Conservation (phyloP, 768 basidiomycete genomes). For the Leucocoprinus leucothites region DNA sequence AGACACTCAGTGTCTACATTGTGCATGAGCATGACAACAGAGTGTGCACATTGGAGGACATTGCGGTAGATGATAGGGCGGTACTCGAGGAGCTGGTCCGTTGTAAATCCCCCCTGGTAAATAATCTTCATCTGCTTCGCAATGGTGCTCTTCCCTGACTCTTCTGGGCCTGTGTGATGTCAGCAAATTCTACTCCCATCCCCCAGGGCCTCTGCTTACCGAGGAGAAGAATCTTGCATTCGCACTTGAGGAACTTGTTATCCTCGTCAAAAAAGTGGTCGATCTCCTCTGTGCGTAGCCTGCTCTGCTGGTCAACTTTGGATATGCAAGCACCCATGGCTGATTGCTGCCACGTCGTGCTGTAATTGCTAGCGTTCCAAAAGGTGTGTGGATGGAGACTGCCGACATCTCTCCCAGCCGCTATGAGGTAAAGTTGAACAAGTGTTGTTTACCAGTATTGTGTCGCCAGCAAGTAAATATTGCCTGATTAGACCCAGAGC, state of each 20-base stretch:
- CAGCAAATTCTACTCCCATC: too few relatives aligned
- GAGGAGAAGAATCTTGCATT: conserved; percentile 89
- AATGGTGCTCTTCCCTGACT: conserved; percentile 74
- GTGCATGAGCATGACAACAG: too few relatives aligned
- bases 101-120: neutral
- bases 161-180: conserved; percentile 71
- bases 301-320: conserved; percentile 51
- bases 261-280: conserved; percentile 88
- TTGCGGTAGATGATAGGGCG: neutral
- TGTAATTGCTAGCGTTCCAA: too few relatives aligned
- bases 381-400: conserved; percentile 10
- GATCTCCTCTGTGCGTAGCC: conserved; percentile 69
- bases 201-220: conserved; percentile 30
- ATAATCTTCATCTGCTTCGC: neutral
- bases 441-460: too few relatives aligned
- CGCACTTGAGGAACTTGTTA: conserved; percentile 72
- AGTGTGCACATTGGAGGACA: neutral
- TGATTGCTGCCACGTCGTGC: neutral
- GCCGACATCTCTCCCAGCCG: too few relatives aligned
- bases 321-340: conserved; percentile 72
- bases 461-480: too few relatives aligned
- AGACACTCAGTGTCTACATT: too few relatives aligned
- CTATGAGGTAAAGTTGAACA: too few relatives aligned
- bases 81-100: neutral
- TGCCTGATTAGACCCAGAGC: too few relatives aligned